Conservation (phyloP, 805 yeast genomes). For the Hanseniaspora osmophila region DNA sequence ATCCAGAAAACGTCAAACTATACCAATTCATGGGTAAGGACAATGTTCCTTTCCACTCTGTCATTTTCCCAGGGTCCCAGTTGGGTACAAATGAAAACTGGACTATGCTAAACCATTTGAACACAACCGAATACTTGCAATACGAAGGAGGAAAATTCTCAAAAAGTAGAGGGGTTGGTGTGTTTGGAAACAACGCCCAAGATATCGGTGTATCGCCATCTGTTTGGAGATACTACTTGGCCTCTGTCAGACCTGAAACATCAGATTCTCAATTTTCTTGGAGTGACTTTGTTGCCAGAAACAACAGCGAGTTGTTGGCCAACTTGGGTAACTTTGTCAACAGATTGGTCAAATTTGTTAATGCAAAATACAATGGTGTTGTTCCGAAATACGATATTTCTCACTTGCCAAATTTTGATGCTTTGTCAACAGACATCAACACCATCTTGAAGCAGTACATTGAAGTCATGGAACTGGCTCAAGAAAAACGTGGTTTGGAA, state of each 20-base stretch:
- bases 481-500: constrained; percentile 80
- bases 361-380: constrained; percentile 83
- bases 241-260: constrained; percentile 86
- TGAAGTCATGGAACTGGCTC: constrained; percentile 61
- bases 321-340: constrained; percentile 94
- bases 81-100: constrained; percentile 79
- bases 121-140: constrained; percentile 91
- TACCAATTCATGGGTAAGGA: constrained; percentile 99
- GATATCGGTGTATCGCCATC: constrained; percentile 83
- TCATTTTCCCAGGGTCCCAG: constrained; percentile 88
- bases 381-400: constrained; percentile 51
- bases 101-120: constrained; percentile 83
- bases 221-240: constrained; percentile 94
- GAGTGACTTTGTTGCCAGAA: constrained; percentile 88
- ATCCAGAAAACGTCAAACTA: constrained; percentile 76
- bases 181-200: constrained; percentile 93
- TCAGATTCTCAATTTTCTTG: constrained; percentile 96
- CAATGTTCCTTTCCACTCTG: constrained; percentile 97
- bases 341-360: constrained; percentile 79
- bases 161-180: constrained; percentile 95
- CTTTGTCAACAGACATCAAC: constrained; percentile 44
- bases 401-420: constrained; percentile 33
- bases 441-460: constrained; percentile 46
- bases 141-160: constrained; percentile 98
- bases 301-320: constrained; percentile 86